Evolutionary conservation across 1,139 yeast species (phyloP), one percentile per base, ranked within the genome.

Genomic region (Scheffersomyces parashehatae): DNA sequence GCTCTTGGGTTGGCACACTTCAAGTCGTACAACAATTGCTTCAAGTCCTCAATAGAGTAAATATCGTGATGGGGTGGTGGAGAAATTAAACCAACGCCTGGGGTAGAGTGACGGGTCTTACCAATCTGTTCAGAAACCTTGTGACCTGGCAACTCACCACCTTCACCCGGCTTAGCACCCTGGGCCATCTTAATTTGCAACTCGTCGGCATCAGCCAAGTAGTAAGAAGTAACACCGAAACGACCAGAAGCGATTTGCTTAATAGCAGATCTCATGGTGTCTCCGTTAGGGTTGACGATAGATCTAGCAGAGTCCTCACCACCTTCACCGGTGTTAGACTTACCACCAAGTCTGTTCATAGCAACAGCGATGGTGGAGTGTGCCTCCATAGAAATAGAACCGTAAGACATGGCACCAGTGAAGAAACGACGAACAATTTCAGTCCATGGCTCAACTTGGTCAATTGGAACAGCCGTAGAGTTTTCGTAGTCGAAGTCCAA

Each of bases 121-220:
- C 96, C 99, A 71, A 93, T 93, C 41, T 82, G 81, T 43, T 78
- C 81, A 35, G 95, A 82, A 39, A 93, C 98, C 70, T 93, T 93
- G 73, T 88, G 87, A 48, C 97, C 97, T 37, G 98, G 97, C 55
- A 93, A 77, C 68, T 93, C 98, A 79, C 99, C 99, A 77, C 99
- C 99, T 75, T 93, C 98, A 75, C 98, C 99, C 8, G 98, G 98
- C 70, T 93, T 93, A 44, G 99, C 99, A 70, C 99, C 98, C 71
- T 93, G 99, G 8, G 99, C 98, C 95, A 93, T 90, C 73, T 93
- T 93, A 65, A 93, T 93, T 71, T 93, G 99, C 53, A 93, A 82
- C 72, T 93, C 98, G 62, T 93, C 98, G 36, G 98, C 96, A 70
- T 93, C 98, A 30, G 97, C 84, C 59, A 93, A 77, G 65, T 93